A percentile compares a stretch with the other conserved stretches of the same genome.
phyloP scores from a whole-genome alignment of 2,329 filamentous ascomycete species.

The Diaporthe destruens region DNA sequence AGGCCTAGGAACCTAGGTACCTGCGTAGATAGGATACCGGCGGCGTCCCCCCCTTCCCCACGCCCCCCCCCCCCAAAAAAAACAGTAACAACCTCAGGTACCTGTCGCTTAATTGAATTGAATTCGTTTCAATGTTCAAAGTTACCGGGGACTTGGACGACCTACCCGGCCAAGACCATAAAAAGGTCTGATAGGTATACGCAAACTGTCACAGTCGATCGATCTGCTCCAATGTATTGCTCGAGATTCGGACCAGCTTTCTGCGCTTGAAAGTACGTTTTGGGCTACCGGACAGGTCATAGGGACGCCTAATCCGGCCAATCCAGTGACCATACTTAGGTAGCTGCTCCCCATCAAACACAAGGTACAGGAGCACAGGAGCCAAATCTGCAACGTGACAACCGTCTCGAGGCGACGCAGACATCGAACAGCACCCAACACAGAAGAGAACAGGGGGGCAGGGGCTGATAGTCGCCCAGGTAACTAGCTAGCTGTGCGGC shows the following conservation, averaged over 20 bases:
- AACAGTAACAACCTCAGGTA: not conserved
- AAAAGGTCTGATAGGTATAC: not conserved
- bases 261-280: too few species aligned
- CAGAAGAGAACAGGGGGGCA: not conserved
- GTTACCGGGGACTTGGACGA: not conserved
- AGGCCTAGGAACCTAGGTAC: too few species aligned
- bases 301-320: not conserved
- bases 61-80: too few species aligned
- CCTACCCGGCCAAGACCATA: not conserved
- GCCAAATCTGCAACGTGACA: not conserved
- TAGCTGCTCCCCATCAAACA: too few species aligned
- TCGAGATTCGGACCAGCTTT: too few species aligned
- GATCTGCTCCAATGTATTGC: not conserved
- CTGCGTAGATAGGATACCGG: too few species aligned
- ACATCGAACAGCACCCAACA: not conserved
- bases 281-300: not conserved
- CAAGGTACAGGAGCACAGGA: not conserved
- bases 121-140: not conserved
- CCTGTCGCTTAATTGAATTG: not conserved
- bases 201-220: not conserved
- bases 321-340: too few species aligned
- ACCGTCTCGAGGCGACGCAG: not conserved
- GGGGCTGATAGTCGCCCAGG: not conserved
- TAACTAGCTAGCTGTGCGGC: conserved; percentile 10
- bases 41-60: too few species aligned